Base-by-base conservation (phyloP, 208 protist species). In the Wallacemonas sp. region DNA sequence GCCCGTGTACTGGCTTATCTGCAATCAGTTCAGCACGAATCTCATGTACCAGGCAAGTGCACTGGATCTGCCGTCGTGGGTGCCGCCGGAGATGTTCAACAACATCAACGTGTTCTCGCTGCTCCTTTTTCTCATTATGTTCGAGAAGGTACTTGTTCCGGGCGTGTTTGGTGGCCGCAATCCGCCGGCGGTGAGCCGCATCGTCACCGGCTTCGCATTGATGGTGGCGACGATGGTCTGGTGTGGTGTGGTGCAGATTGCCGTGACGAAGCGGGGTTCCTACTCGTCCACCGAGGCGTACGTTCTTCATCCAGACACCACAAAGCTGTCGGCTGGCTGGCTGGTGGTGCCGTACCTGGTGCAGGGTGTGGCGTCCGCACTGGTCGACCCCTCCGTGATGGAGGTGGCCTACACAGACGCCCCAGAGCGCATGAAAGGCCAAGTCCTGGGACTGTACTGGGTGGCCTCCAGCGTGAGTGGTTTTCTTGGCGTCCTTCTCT, bases 11-110 rank as follows among this genome's bases (percentile, higher is more conserved):
- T 90, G 83, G 83, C 66, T 90, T 13, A 68, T 87, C 24, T 78
- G 69, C 54, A 87, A 87, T 37, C 79, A 87, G 71, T 87, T 84
- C 66, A 87, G 79, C 69, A 90, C 76, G 1, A 87, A 83, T 54
- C 61, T 90, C 55, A 85, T 87, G 73, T 81, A 79, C 52, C 73
- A 79, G 45, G 68, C 77, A 1, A 57, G 57, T 0, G 72, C 83
- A 26, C 57, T 84, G 29, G 41, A 81, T 32, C 54, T 85, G 58
- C 74, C 83, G 1, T 12, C n/a, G 5, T 58, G 58, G 58, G 38
- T 82, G 0, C 83, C 83, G 17, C 70, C 75, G 13, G 83, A 90
- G 54, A 36, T 90, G 0, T 86, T 87, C 66, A 90, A 87, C 74
- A 90, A 87, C 66, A 71, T 90, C 63, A 87, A 86, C 64, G 83